Evolutionary conservation across 2,329 filamentous ascomycete genomes (phyloP).

Genomic region (Lomentospora prolificans): DNA sequence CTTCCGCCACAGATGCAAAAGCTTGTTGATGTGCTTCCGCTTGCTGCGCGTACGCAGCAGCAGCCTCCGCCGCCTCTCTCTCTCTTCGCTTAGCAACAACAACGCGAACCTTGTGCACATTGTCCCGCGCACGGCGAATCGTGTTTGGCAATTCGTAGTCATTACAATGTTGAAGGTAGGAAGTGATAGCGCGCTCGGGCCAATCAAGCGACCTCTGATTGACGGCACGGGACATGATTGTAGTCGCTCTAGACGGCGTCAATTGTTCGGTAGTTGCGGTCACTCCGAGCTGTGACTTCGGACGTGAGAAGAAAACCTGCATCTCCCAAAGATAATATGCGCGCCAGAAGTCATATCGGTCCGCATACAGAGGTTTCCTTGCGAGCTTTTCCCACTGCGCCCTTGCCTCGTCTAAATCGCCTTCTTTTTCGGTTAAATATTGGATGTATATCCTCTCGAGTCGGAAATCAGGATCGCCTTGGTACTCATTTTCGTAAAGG

Average conservation of each 20-base stretch:
- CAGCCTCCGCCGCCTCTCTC: constrained; percentile 52
- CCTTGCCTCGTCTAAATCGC: constrained; percentile 66
- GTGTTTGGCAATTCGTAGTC: constrained; percentile 76
- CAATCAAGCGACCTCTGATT: constrained; percentile 56
- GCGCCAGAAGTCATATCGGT: constrained; percentile 89
- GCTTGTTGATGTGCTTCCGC: constrained; percentile 14
- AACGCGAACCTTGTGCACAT: constrained; percentile 59
- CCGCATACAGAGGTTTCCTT: constrained; percentile 52
- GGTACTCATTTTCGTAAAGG: constrained; percentile 63
- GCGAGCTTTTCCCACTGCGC: constrained; percentile 65
- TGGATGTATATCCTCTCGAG: constrained; percentile 89
- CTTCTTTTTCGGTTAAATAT: constrained; percentile 77
- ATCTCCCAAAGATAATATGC: constrained; percentile 91
- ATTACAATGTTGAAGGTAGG: constrained; percentile 73
- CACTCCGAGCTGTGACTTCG: constrained; percentile 35
- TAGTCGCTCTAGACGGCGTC: constrained; percentile 59
- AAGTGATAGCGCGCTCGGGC: constrained; percentile 65
- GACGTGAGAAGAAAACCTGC: constrained; percentile 45
- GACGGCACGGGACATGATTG: constrained; percentile 63
- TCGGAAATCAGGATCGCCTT: constrained; percentile 81
- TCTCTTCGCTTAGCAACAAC: constrained; percentile 54
- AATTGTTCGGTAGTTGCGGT: neutral
- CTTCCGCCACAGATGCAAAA: constrained; percentile 16
- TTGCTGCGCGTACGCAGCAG: constrained; percentile 36
- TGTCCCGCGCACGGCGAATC: constrained; percentile 63